phyloP scores from a whole-genome alignment of 805 yeast species.

The Candida awuae region DNA sequence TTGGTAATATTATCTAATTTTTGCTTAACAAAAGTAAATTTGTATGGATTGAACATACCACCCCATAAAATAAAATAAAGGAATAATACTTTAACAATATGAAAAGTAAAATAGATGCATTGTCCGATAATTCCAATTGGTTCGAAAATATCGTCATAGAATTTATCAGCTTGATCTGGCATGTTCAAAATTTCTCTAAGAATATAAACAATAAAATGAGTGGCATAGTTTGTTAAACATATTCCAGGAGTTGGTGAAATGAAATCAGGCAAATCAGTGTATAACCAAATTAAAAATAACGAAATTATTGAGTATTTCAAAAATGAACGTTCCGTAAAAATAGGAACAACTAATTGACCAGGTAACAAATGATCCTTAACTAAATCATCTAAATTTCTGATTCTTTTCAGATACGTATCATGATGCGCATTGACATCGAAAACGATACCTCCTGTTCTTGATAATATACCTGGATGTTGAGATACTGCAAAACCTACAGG shows the following conservation, averaged over 20 bases:
- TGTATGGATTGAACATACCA: conserved; percentile 73
- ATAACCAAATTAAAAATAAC: conserved; percentile 63
- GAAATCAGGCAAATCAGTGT: conserved; percentile 86
- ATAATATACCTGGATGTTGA: conserved; percentile 68
- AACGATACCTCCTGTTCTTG: conserved; percentile 74
- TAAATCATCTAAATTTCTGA: conserved; percentile 39
- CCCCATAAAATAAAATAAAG: conserved; percentile 51
- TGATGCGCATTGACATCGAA: conserved; percentile 53
- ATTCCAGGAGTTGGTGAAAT: conserved; percentile 90
- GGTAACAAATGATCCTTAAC: conserved; percentile 70
- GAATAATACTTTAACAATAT: conserved; percentile 50
- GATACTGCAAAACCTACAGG: conserved; percentile 63
- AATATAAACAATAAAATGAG: conserved; percentile 24
- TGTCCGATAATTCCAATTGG: conserved; percentile 43
- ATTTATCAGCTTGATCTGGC: conserved; percentile 35
- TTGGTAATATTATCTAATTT: conserved; percentile 30
- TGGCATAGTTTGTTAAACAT: conserved; percentile 59
- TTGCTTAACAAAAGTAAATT: conserved; percentile 33
- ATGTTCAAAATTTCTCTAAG: conserved; percentile 31
- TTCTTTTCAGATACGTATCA: conserved; percentile 36
- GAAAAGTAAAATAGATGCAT: conserved; percentile 63
- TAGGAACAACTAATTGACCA: conserved; percentile 78
- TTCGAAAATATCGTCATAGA: conserved; percentile 41
- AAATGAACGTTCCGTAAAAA: conserved; percentile 47
- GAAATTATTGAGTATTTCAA: conserved; percentile 33